These are phyloP conservation scores for Gaeumannomyces sp. DNA, from an alignment of 2,329 filamentous ascomycete species.

Conservation along the genomic window DNA sequence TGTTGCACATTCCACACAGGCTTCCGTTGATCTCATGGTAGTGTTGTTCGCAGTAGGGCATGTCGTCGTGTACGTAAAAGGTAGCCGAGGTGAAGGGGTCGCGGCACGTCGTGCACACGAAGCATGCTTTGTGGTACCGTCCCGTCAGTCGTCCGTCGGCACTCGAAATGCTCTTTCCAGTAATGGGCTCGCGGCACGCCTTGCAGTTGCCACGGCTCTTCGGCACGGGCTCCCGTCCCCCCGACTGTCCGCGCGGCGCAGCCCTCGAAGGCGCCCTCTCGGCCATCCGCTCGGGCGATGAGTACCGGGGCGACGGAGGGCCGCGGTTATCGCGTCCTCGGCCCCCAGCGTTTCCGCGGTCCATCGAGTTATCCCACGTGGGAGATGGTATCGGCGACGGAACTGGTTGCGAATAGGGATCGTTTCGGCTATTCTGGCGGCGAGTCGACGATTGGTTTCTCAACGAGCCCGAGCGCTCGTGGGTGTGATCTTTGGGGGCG, in stretches of 20 bases:
- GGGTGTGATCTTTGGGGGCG: slow-evolving; percentile 12
- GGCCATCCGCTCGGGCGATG: slow-evolving; percentile 6
- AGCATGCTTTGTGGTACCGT: slow-evolving; percentile 91
- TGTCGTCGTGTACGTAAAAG: slow-evolving; percentile 85
- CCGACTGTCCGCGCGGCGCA: slow-evolving; percentile 33
- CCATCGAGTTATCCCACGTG: slow-evolving; percentile 11
- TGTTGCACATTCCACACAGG: slow-evolving; percentile 71
- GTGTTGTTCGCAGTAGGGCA: slow-evolving; percentile 84
- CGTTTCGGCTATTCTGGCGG: slow-evolving; percentile 13
- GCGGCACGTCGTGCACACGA: slow-evolving; percentile 80
- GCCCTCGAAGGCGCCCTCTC: slow-evolving; percentile 13
- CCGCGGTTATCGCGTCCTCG: background rate
- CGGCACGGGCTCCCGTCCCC: slow-evolving; percentile 22
- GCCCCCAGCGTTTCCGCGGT: slow-evolving; percentile 1
- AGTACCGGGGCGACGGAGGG: slow-evolving; percentile 10
- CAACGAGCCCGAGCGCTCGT: slow-evolving; percentile 11
- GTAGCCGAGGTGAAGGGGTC: slow-evolving; percentile 78
- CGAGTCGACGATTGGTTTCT: background rate
- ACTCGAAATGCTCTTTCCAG: slow-evolving; percentile 88
- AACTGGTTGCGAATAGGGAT: slow-evolving; percentile 14
- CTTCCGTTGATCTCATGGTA: slow-evolving; percentile 90
- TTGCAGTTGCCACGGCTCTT: slow-evolving; percentile 69
- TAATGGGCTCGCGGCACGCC: slow-evolving; percentile 71
- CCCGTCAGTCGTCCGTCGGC: slow-evolving; percentile 88
- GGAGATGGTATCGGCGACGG: slow-evolving; percentile 17